phyloP scores from a whole-genome alignment of 2,329 filamentous ascomycete species.

The Nigrospora oryzae region DNA sequence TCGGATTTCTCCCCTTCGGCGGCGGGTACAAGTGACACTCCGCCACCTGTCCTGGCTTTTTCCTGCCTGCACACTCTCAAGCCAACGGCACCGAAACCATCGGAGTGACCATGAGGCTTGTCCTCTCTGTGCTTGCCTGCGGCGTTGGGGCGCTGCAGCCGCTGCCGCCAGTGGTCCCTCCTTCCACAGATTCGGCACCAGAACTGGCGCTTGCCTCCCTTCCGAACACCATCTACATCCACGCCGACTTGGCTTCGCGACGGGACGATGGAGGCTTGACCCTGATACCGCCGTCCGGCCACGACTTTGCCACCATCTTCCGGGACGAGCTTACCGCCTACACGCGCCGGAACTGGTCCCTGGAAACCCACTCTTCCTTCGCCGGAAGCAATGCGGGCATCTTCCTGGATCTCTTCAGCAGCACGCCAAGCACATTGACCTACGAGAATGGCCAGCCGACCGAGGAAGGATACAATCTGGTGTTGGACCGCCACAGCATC shows the following conservation, averaged over 20 bases:
- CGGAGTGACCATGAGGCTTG: neutral
- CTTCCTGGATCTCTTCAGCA: slow-evolving; percentile 26
- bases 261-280: slow-evolving; percentile 37
- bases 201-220: neutral
- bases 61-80: too few relatives aligned
- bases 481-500: slow-evolving; percentile 22
- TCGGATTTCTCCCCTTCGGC: too few relatives aligned
- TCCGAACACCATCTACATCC: slow-evolving; percentile 29
- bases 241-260: slow-evolving; percentile 24
- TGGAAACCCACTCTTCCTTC: slow-evolving; percentile 25
- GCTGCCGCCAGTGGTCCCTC: neutral
- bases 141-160: neutral
- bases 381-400: slow-evolving; percentile 28
- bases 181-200: neutral
- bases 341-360: slow-evolving; percentile 29
- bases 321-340: slow-evolving; percentile 30
- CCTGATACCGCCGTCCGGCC: slow-evolving; percentile 39
- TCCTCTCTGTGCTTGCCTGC: neutral
- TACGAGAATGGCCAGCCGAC: slow-evolving; percentile 38
- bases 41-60: too few relatives aligned
- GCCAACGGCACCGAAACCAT: too few relatives aligned
- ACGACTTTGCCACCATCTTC: slow-evolving; percentile 40
- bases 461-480: slow-evolving; percentile 41
- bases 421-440: slow-evolving; percentile 18
- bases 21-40: too few relatives aligned